These are phyloP conservation scores for Tuber indicum DNA, from an alignment of 495 filamentous ascomycete genomes.

Conservation along the genomic window DNA sequence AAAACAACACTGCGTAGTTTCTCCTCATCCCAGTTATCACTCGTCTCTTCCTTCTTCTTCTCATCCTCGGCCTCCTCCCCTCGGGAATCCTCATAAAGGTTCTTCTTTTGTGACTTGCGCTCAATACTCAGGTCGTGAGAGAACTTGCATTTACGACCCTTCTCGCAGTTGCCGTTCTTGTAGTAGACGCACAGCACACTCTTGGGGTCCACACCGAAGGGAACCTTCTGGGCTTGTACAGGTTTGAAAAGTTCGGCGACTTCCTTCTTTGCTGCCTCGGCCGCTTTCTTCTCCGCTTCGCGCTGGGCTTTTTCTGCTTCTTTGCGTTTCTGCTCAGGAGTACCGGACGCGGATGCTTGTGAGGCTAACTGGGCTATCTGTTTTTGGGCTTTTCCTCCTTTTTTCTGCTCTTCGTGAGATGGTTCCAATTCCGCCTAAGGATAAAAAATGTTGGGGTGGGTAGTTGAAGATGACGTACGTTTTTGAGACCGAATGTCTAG, in stretches of 20 bases:
- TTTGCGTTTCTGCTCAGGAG: conserved; percentile 77
- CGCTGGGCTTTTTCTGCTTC: conserved; percentile 80
- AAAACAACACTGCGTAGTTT: conserved; percentile 83
- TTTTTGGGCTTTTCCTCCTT: conserved; percentile 81
- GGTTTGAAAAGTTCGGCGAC: conserved; percentile 89
- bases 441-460: conserved; percentile 18
- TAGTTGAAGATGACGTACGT: conserved; percentile 51
- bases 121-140: conserved; percentile 84
- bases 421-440: neutral
- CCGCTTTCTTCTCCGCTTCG: conserved; percentile 73
- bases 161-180: conserved; percentile 96
- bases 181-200: conserved; percentile 93
- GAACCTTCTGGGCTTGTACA: conserved; percentile 89
- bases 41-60: conserved; percentile 84
- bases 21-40: conserved; percentile 95
- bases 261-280: conserved; percentile 71
- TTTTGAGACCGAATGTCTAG: conserved; percentile 97
- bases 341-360: conserved; percentile 63
- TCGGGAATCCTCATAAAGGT: conserved; percentile 81
- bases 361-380: conserved; percentile 74
- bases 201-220: conserved; percentile 97
- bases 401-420: conserved; percentile 57
- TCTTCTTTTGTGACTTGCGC: conserved; percentile 85
- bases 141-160: conserved; percentile 95
- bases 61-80: conserved; percentile 61